Evolutionary conservation across 2,329 filamentous ascomycete species (phyloP).

Genomic region (Aspergillus flavus): DNA sequence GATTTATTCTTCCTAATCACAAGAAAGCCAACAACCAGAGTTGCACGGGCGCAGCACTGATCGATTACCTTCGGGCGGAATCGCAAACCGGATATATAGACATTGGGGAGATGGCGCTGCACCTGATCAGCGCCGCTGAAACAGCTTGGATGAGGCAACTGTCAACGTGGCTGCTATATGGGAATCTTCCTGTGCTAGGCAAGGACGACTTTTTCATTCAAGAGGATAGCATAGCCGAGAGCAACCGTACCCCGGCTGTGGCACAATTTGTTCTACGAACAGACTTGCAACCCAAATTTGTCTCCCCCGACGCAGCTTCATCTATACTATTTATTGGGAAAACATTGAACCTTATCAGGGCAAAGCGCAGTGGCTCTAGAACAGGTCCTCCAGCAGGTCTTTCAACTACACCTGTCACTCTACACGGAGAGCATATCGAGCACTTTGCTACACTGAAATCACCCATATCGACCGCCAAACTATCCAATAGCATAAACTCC

Average conservation of each 20-base stretch:
- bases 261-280: constrained; percentile 61
- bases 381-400: constrained; percentile 31
- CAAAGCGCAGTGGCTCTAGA: constrained; percentile 44
- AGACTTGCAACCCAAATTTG: constrained; percentile 74
- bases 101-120: constrained; percentile 74
- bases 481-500: constrained; percentile 71
- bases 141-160: constrained; percentile 89
- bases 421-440: constrained; percentile 47
- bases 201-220: constrained; percentile 85
- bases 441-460: constrained; percentile 69
- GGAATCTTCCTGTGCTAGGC: constrained; percentile 75
- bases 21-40: constrained; percentile 31
- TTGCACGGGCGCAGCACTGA: constrained; percentile 71
- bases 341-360: constrained; percentile 80
- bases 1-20: constrained; percentile 63
- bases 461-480: constrained; percentile 71
- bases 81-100: constrained; percentile 87
- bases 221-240: constrained; percentile 41
- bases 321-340: constrained; percentile 91
- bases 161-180: constrained; percentile 88
- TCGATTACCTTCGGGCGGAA: constrained; percentile 74
- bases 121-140: constrained; percentile 77
- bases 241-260: constrained; percentile 47
- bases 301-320: constrained; percentile 70
- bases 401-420: constrained; percentile 63